A percentile compares a stretch with the other conserved stretches of the same genome.
Conservation (phyloP, 164 flowering plant species). For the Stephania cephalantha region DNA sequence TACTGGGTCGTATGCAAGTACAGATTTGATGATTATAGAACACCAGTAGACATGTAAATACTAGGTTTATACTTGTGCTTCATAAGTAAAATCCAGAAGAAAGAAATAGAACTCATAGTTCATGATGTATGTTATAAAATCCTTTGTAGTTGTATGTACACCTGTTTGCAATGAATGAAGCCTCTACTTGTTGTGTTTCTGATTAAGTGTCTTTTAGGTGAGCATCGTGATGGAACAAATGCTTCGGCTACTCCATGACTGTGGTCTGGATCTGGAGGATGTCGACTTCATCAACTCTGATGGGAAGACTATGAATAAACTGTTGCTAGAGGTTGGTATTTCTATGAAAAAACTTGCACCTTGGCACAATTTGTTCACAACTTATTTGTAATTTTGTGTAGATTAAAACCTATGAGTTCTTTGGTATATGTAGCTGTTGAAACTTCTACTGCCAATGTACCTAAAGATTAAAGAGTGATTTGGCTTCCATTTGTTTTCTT, state of each 20-base stretch:
- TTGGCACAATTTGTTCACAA: background rate
- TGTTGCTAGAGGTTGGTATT: constrained; percentile 65
- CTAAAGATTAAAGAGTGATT: background rate
- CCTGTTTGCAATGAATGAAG: background rate
- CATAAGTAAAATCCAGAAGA: background rate
- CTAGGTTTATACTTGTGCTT: background rate
- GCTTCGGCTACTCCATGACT: constrained; percentile 78
- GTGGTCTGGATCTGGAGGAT: constrained; percentile 80
- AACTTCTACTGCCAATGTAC: background rate
- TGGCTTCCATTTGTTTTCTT: background rate
- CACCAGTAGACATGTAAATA: background rate
- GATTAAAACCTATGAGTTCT: background rate
- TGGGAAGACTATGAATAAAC: constrained; percentile 85
- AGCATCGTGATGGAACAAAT: constrained; percentile 98
- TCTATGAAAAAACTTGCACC: background rate
- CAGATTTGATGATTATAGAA: background rate
- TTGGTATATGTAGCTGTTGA: background rate
- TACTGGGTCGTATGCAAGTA: background rate
- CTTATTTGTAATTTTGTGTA: background rate
- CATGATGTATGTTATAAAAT: background rate
- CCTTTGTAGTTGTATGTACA: background rate
- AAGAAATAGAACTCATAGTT: background rate
- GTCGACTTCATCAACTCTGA: constrained; percentile 94
- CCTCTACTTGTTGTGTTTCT: background rate
- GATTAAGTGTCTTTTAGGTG: constrained; percentile 39